A percentile compares a stretch with the other conserved stretches of the same genome.
Conservation (phyloP, 164 flowering plant species). For the Piper betle region DNA sequence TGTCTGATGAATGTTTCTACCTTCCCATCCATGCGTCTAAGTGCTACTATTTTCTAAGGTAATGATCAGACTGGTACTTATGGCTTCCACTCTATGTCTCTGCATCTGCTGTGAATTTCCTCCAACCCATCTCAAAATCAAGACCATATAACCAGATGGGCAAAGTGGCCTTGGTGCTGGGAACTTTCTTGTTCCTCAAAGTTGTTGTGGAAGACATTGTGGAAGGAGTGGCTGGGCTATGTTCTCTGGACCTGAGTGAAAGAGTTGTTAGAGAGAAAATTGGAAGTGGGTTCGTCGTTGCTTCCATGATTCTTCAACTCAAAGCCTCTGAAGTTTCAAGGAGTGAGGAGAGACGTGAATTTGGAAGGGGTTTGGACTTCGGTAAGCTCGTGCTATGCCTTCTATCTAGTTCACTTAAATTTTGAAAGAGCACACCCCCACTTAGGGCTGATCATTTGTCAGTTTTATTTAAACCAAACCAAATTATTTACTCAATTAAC, state of each 20-base stretch:
- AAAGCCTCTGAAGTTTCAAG: constrained; percentile 9
- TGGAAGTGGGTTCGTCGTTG: constrained; percentile 60
- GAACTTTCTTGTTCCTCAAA: constrained; percentile 39
- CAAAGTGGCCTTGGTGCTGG: constrained; percentile 28
- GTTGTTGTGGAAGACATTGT: constrained; percentile 36
- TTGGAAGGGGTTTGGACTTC: constrained; percentile 13
- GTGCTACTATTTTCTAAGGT: neutral
- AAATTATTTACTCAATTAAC: too few relatives aligned
- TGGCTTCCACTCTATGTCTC: constrained; percentile 61
- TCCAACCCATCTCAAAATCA: constrained; percentile 5
- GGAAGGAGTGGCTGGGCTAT: constrained; percentile 28
- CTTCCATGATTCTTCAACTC: constrained; percentile 50
- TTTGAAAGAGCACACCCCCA: neutral
- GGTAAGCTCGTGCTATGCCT: constrained; percentile 17
- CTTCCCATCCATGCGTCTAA: neutral
- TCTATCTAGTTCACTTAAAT: neutral
- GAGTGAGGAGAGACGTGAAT: constrained; percentile 5
- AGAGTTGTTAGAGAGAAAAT: constrained; percentile 62
- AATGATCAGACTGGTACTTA: constrained; percentile 57
- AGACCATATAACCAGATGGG: constrained; percentile 14
- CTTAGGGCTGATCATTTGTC: too few relatives aligned
- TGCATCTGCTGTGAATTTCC: constrained; percentile 38
- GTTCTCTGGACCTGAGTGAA: constrained; percentile 45
- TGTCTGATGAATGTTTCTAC: neutral
- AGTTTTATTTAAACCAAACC: too few relatives aligned